Conservation (phyloP, 2,329 filamentous ascomycete genomes). For the Cladosporium sp. region DNA sequence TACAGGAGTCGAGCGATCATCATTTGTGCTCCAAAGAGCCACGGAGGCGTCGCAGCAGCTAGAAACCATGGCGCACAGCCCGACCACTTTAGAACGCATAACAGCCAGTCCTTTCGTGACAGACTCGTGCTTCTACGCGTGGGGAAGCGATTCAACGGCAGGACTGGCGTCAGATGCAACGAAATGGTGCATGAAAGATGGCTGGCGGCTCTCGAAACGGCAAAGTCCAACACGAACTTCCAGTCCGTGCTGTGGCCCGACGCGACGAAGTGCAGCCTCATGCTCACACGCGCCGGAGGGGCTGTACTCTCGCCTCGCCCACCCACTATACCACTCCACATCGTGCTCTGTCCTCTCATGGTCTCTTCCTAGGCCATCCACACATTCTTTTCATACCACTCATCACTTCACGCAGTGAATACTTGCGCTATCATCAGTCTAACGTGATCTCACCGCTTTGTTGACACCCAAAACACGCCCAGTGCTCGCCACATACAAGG, state of each 20-base stretch:
- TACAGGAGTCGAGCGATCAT: background rate
- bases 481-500: background rate
- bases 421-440: background rate
- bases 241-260: slow-evolving; percentile 10
- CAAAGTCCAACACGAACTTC: slow-evolving; percentile 11
- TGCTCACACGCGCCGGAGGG: slow-evolving; percentile 8
- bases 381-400: background rate
- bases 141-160: slow-evolving; percentile 7
- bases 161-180: slow-evolving; percentile 12
- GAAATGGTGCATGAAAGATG: slow-evolving; percentile 13
- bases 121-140: slow-evolving; percentile 14
- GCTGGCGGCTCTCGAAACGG: slow-evolving; percentile 12
- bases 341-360: slow-evolving; percentile 1
- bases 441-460: slow-evolving; percentile 5
- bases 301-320: background rate
- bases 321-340: slow-evolving; percentile 2
- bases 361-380: slow-evolving; percentile 4
- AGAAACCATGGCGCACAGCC: background rate
- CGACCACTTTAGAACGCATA: background rate
- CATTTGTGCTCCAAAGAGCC: background rate
- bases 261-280: slow-evolving; percentile 14
- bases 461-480: slow-evolving; percentile 17
- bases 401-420: background rate
- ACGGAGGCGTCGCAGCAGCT: background rate
- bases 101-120: slow-evolving; percentile 18